Evolutionary conservation across 768 basidiomycete species (phyloP), one percentile per base, ranked within the genome.

Genomic region (Termitomyces sp.): DNA sequence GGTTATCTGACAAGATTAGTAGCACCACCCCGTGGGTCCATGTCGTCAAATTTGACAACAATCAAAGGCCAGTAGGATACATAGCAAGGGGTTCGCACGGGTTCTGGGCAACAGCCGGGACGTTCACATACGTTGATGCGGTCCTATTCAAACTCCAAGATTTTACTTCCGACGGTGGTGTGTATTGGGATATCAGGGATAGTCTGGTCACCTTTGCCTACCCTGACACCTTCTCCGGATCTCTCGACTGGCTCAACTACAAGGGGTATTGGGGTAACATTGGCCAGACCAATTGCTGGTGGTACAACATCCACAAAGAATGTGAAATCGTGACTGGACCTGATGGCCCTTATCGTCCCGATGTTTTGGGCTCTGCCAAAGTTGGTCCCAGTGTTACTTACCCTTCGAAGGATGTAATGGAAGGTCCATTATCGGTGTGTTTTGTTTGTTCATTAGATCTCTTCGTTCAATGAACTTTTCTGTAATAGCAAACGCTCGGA

Each of bases 81-180:
- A 55, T 64, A 18, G 63, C 60, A 0, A 57, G 57, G 42, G 63
- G 63, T 26, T 64, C 63, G 13, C 63, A 64, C 16, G 63, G 63
- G 7, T 62, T 64, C 55, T 64, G 63, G 63, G 55, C 63, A 24
- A 59, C 51, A 4, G 52, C 60, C 4, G 63, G 63, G 22, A 62
- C 63, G 2, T 64, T 60, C 50, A 64, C 63, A 36, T 64, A 62
- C 42, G 60, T 60, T 44, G 37, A 60, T 33, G 63, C 56, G 40
- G 53, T 60, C 12, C 10, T 64, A 1, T 64, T 62, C 53, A 45
- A 62, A 45, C 50, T 64, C n/a, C 63, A 62, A 34, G 63, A 64
- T 44, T 1, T 44, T 2, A 64, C 61, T 7, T 58, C 63, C 7
- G 56, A 64, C 22, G 55, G 53, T 34, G 63, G 60, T 30, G 60